Conservation (phyloP, 2,329 filamentous ascomycete genomes). For the Arthrinium phaeospermum region DNA sequence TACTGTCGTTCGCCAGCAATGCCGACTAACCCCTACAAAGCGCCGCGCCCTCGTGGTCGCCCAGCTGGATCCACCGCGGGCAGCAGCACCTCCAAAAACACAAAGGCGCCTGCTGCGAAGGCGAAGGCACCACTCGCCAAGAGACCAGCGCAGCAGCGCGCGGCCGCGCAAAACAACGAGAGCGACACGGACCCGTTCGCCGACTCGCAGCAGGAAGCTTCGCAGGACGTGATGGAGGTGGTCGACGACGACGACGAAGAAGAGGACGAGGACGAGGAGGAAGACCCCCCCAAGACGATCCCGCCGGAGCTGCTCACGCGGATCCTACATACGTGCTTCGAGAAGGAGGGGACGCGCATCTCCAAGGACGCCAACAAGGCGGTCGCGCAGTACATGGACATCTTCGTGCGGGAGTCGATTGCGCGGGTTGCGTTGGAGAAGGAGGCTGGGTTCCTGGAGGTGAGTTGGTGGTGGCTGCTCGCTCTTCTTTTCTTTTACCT, state of each 20-base stretch:
- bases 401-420: conserved; percentile 89
- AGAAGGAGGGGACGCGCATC: conserved; percentile 72
- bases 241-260: conserved; percentile 29
- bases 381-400: conserved; percentile 84
- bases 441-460: conserved; percentile 74
- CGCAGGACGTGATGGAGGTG: conserved; percentile 28
- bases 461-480: conserved; percentile 46
- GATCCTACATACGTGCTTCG: conserved; percentile 81
- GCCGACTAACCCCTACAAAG: not conserved
- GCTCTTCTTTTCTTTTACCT: conserved; percentile 20
- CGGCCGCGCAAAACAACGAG: conserved; percentile 25
- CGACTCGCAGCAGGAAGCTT: conserved; percentile 22
- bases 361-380: conserved; percentile 78
- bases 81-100: conserved; percentile 4
- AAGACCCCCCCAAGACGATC: conserved; percentile 54
- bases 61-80: conserved; percentile 9
- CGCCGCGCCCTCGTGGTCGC: conserved; percentile 11
- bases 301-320: conserved; percentile 76
- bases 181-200: conserved; percentile 37
- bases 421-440: conserved; percentile 78
- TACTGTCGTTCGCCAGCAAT: not conserved
- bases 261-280: conserved; percentile 32
- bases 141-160: conserved; percentile 22
- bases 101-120: conserved; percentile 11
- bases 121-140: conserved; percentile 20